Percentiles rank a stretch among this genome's conserved stretches.
Conservation (phyloP, 2,329 filamentous ascomycete species). For the Trichoderma atrobrunneum region DNA sequence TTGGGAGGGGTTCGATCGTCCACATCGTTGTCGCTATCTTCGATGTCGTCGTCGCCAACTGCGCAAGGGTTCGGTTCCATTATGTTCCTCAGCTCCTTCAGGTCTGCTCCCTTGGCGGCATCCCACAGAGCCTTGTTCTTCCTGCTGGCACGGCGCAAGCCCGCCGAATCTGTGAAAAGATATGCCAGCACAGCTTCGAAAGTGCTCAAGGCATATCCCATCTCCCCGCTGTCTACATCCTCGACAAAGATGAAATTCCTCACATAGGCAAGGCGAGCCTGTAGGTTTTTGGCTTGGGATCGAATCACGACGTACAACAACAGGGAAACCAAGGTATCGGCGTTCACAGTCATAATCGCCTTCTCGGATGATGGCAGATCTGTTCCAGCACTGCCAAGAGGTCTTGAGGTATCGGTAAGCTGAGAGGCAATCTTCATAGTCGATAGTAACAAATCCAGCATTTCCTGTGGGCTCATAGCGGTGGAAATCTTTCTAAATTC, state of each 20-base stretch:
- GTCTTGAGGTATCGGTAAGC: constrained; percentile 51
- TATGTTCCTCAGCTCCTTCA: constrained; percentile 72
- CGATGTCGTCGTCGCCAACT: constrained; percentile 44
- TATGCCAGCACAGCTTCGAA: constrained; percentile 93
- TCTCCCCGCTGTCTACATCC: constrained; percentile 92
- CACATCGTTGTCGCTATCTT: constrained; percentile 48
- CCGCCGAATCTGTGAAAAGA: constrained; percentile 75
- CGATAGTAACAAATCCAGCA: constrained; percentile 75
- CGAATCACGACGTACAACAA: constrained; percentile 90
- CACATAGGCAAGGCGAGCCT: constrained; percentile 90
- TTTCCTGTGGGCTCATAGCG: constrained; percentile 79
- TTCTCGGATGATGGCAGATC: constrained; percentile 45
- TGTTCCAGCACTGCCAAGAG: constrained; percentile 35
- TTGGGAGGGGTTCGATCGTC: constrained; percentile 39
- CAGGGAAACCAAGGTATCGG: constrained; percentile 88
- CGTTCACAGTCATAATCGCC: constrained; percentile 63
- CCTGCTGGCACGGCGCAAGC: constrained; percentile 77
- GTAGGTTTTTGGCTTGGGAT: constrained; percentile 80
- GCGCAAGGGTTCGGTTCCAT: constrained; percentile 67
- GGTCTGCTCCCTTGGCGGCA: constrained; percentile 72
- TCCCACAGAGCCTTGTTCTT: constrained; percentile 88
- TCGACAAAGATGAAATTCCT: constrained; percentile 97
- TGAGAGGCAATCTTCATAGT: constrained; percentile 83
- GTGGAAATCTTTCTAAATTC: constrained; percentile 83
- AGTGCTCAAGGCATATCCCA: constrained; percentile 93